Conservation (phyloP, 2,329 filamentous ascomycete genomes). For the Hypoxylon sp. region DNA sequence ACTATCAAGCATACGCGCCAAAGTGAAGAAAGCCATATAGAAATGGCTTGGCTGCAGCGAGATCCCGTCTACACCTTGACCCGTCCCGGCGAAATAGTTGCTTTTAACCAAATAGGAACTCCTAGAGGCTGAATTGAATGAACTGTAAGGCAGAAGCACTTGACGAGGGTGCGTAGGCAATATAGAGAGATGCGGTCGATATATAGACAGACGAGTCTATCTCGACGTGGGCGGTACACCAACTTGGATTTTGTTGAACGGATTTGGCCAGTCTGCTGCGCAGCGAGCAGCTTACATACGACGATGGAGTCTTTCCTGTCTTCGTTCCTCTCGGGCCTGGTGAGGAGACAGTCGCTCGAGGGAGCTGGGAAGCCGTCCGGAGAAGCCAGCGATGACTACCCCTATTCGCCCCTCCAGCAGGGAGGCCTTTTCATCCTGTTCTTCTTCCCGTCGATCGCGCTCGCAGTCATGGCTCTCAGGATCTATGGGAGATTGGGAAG, state of each 20-base stretch:
- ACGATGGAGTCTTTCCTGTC: conserved; percentile 32
- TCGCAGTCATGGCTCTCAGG: conserved; percentile 29
- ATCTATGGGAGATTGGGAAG: conserved; percentile 34
- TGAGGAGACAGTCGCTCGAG: conserved; percentile 19
- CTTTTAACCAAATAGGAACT: conserved; percentile 24
- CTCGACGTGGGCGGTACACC: conserved; percentile 6
- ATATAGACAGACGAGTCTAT: conserved; percentile 28
- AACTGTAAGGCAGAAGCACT: conserved; percentile 3
- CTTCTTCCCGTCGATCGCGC: conserved; percentile 33
- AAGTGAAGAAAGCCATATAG: conserved; percentile 12
- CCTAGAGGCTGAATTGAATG: conserved; percentile 30
- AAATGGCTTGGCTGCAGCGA: conserved; percentile 32
- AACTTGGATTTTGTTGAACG: conserved; percentile 8
- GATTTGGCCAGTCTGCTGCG: conserved; percentile 5
- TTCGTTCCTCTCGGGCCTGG: conserved; percentile 22
- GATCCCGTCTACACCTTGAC: conserved; percentile 13
- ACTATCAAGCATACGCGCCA: conserved; percentile 7
- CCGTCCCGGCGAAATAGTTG: conserved; percentile 5
- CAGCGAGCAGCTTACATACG: background rate
- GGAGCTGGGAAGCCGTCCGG: conserved; percentile 24
- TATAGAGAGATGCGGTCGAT: conserved; percentile 11
- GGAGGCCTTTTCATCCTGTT: conserved; percentile 37
- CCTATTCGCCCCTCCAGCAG: conserved; percentile 33
- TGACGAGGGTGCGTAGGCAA: conserved; percentile 1
- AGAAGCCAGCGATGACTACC: conserved; percentile 20